Conservation (phyloP, 306 rosid species). For the Myrica gale region DNA sequence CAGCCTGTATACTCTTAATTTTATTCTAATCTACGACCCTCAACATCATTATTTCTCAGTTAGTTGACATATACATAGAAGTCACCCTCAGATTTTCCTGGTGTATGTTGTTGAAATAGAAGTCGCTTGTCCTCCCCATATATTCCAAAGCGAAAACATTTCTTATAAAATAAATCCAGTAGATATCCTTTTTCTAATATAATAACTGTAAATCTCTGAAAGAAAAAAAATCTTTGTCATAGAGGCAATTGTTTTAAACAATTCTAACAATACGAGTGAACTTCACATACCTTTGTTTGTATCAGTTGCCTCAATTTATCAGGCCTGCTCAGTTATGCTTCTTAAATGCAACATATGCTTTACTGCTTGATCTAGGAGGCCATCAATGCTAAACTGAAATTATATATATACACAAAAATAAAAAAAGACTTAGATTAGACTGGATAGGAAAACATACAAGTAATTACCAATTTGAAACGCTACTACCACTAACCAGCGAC, state of each 20-base stretch:
- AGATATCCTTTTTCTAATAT: not conserved
- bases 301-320: slow-evolving; percentile 54
- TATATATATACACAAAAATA: slow-evolving; percentile 4
- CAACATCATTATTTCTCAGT: not conserved
- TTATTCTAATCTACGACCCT: not conserved
- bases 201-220: not conserved
- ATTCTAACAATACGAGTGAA: not conserved
- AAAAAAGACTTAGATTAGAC: slow-evolving; percentile 10
- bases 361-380: slow-evolving; percentile 73
- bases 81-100: not conserved
- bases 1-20: not conserved
- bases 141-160: not conserved
- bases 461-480: not conserved
- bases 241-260: not conserved
- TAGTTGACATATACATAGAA: not conserved
- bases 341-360: slow-evolving; percentile 73
- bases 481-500: not conserved
- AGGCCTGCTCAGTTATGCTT: slow-evolving; percentile 64
- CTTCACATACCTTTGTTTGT: slow-evolving; percentile 44
- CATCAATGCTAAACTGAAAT: slow-evolving; percentile 87
- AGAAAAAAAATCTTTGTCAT: not conserved
- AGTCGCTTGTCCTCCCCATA: not conserved
- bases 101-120: not conserved
- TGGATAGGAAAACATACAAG: slow-evolving; percentile 7
- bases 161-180: not conserved